phyloP scores from a whole-genome alignment of 768 basidiomycete species.

The Lactarius sanguifluus region DNA sequence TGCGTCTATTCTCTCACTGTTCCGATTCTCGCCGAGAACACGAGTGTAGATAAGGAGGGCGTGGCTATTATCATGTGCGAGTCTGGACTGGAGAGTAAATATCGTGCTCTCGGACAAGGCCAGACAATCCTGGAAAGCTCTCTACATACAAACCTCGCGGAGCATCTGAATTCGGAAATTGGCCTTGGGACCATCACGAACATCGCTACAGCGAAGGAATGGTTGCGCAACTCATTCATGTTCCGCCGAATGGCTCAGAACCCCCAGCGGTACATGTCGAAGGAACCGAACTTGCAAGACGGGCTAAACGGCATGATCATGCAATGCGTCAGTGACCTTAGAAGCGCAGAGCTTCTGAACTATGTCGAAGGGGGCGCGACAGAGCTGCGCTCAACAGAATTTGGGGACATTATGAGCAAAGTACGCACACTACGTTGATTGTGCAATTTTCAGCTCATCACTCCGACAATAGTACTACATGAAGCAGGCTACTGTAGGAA shows the following conservation, averaged over 20 bases:
- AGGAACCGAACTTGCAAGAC: conserved; percentile 64
- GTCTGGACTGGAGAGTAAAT: conserved; percentile 66
- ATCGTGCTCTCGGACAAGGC: conserved; percentile 65
- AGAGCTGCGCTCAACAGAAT: conserved; percentile 61
- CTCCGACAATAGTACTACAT: conserved; percentile 42
- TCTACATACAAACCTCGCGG: conserved; percentile 77
- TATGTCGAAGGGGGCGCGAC: conserved; percentile 42
- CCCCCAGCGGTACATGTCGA: conserved; percentile 68
- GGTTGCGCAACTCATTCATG: conserved; percentile 85
- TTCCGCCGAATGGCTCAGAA: conserved; percentile 86
- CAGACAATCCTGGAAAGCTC: conserved; percentile 81
- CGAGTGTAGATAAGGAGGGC: conserved; percentile 70
- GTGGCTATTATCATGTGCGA: conserved; percentile 84
- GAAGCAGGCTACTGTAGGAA: conserved; percentile 8
- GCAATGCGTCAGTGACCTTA: conserved; percentile 60
- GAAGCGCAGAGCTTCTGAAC: conserved; percentile 59
- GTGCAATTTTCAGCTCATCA: conserved; percentile 18
- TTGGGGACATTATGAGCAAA: conserved; percentile 87
- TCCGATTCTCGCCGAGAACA: not conserved
- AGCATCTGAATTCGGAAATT: conserved; percentile 95
- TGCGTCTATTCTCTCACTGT: conserved; percentile 32
- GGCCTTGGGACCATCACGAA: conserved; percentile 79
- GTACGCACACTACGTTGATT: conserved; percentile 37
- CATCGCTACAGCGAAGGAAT: conserved; percentile 67
- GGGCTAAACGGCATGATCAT: conserved; percentile 72